Evolutionary conservation across 2,329 filamentous ascomycete genomes (phyloP), one percentile per base, ranked within the genome.

Genomic region (Calonectria montana): DNA sequence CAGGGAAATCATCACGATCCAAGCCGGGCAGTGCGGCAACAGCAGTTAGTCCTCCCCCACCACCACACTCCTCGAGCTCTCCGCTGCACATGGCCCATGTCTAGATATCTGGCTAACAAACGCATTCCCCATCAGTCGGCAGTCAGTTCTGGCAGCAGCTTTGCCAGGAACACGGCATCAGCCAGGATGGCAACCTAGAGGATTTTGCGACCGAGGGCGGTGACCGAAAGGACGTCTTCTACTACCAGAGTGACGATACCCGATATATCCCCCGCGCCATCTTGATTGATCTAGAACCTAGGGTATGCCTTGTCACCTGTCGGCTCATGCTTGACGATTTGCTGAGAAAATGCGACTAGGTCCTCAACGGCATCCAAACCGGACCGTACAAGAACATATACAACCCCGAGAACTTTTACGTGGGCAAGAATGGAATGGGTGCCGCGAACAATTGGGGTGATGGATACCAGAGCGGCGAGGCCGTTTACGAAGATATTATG

Each of bases 71-170:
- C 43, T 31, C n/a, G 50, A 55, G 50, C 50, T n/a, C 50, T 35
- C 29, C 31, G 29, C 29, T 21, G n/a, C n/a, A 13, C 53, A 13
- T 37, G 13, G 29, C 53, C 31, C 53, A 21, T 37, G 21, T 64
- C n/a, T 27, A 50, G 13, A 16, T 37, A n/a, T n/a, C n/a, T n/a
- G n/a, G 50, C 69, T 71, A 64, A 71, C 48, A 6, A 15, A 12
- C n/a, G 5, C 15, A 10, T 25, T 31, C 16, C n/a, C 10, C 21
- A 35, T n/a, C 76, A 98, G 95, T 98, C 83, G 97, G 97, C 72
- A 96, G 94, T 81, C 95, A 98, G 83, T 99, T 99, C 86, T 99
- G 97, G 97, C 96, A 98, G 84, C 97, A 98, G 86, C 91, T 98
- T 72, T 99, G 97, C 84, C 94, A 96, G 83, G 97, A 99, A 86